These are phyloP conservation scores for Graphilbum sp. DNA, from an alignment of 2,329 filamentous ascomycete species.

Conservation along the genomic window DNA sequence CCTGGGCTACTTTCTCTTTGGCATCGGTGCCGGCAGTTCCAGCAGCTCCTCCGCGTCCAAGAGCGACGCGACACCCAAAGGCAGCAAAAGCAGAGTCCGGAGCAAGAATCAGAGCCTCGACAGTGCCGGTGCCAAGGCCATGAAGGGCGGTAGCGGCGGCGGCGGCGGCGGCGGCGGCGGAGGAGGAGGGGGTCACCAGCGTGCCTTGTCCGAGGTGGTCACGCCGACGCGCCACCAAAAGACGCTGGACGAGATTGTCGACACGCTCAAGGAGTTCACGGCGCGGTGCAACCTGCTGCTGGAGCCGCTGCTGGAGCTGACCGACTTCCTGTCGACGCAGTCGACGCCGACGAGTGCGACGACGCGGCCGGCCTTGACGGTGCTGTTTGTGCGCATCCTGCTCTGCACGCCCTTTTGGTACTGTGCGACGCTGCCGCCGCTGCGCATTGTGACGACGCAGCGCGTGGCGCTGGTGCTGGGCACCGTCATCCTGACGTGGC, in stretches of 20 bases:
- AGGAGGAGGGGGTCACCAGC: slow-evolving; percentile 19
- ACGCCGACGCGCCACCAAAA: slow-evolving; percentile 68
- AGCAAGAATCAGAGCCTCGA: slow-evolving; percentile 15
- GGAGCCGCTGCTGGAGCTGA: slow-evolving; percentile 75
- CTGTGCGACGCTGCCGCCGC: slow-evolving; percentile 56
- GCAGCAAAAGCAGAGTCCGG: slow-evolving; percentile 7
- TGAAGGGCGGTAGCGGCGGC: not conserved
- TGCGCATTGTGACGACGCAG: slow-evolving; percentile 73
- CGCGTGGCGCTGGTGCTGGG: slow-evolving; percentile 74
- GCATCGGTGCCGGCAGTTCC: slow-evolving; percentile 47
- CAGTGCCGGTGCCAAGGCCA: slow-evolving; percentile 8
- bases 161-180: slow-evolving; percentile 3
- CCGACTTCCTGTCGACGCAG: slow-evolving; percentile 86
- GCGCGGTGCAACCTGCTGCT: slow-evolving; percentile 82
- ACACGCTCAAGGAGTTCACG: slow-evolving; percentile 80
- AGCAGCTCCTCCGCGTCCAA: slow-evolving; percentile 23
- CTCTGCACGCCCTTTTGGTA: slow-evolving; percentile 84
- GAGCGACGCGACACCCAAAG: slow-evolving; percentile 2
- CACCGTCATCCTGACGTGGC: slow-evolving; percentile 79
- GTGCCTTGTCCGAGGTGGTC: slow-evolving; percentile 28
- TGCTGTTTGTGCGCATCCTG: slow-evolving; percentile 76
- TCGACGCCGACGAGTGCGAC: slow-evolving; percentile 81
- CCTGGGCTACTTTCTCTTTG: slow-evolving; percentile 41
- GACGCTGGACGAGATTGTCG: slow-evolving; percentile 92
- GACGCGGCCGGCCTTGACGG: slow-evolving; percentile 74